Evolutionary conservation across 495 filamentous ascomycete species (phyloP).

Genomic region (Aspergillus ostianus): DNA sequence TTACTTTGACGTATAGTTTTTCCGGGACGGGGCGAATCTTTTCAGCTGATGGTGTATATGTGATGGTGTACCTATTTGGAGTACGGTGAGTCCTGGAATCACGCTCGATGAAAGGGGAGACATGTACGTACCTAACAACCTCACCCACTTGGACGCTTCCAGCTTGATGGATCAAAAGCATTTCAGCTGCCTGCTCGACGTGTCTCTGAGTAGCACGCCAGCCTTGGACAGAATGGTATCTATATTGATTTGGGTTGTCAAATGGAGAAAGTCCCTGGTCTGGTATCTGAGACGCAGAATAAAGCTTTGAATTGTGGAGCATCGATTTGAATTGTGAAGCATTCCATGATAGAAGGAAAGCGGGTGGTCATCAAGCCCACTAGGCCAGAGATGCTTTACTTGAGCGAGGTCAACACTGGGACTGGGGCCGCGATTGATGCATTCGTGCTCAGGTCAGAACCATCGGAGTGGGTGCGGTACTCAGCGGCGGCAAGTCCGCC

Average conservation of each 20-base stretch:
- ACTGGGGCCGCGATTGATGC: background rate
- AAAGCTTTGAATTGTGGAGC: conserved; percentile 51
- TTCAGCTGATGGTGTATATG: conserved; percentile 86
- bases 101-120: conserved; percentile 1
- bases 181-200: conserved; percentile 39
- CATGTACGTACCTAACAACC: conserved; percentile 61
- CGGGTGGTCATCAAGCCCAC: background rate
- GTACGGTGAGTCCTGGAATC: background rate
- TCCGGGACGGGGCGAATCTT: conserved; percentile 81
- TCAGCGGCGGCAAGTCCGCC: background rate
- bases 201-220: conserved; percentile 33
- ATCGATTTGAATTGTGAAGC: conserved; percentile 28
- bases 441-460: background rate
- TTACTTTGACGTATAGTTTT: conserved; percentile 77
- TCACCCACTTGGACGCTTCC: conserved; percentile 92
- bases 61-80: conserved; percentile 74
- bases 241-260: conserved; percentile 20
- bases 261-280: conserved; percentile 27
- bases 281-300: conserved; percentile 44
- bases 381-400: background rate
- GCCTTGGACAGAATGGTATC: conserved; percentile 38
- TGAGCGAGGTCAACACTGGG: background rate
- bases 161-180: conserved; percentile 86
- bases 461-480: too few species aligned
- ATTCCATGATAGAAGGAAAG: conserved; percentile 23